These are phyloP conservation scores for Pseudogymnoascus sp. DNA, from an alignment of 2,329 filamentous ascomycete genomes.

Conservation along the genomic window DNA sequence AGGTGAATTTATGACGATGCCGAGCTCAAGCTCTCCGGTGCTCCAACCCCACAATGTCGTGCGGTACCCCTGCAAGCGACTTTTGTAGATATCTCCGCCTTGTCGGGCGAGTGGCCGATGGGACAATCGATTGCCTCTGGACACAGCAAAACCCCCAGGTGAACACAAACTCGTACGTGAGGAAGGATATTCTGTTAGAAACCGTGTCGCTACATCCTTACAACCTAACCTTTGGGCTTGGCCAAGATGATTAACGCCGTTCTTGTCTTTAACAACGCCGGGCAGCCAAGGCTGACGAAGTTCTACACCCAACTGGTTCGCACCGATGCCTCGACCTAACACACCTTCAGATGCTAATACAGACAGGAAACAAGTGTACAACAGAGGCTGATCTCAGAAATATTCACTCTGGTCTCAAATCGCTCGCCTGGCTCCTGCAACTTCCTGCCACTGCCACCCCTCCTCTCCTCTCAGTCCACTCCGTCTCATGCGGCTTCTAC, in stretches of 20 bases:
- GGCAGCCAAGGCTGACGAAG: conserved; percentile 91
- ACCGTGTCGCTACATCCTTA: neutral
- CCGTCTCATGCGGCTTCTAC: conserved; percentile 53
- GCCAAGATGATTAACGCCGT: conserved; percentile 91
- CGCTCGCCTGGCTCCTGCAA: conserved; percentile 90
- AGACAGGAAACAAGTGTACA: conserved; percentile 88
- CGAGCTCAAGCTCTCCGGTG: neutral
- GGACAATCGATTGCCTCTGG: neutral
- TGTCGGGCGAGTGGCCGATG: neutral
- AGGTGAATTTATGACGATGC: neutral
- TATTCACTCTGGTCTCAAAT: conserved; percentile 91
- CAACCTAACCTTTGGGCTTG: neutral
- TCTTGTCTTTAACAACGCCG: conserved; percentile 96
- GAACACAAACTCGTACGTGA: neutral
- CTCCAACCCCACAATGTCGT: conserved; percentile 4
- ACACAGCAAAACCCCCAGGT: neutral
- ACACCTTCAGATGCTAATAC: conserved; percentile 10
- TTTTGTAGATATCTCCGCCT: conserved; percentile 7
- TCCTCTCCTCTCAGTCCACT: conserved; percentile 54
- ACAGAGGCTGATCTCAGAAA: conserved; percentile 92
- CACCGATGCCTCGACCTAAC: conserved; percentile 10
- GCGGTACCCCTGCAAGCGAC: conserved; percentile 6
- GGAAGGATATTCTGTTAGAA: neutral
- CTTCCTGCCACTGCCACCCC: conserved; percentile 73
- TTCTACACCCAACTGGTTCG: conserved; percentile 94